These are phyloP conservation scores for Aegilops speltoides DNA, from an alignment of 176 grass and related monocot genomes.

Conservation along the genomic window DNA sequence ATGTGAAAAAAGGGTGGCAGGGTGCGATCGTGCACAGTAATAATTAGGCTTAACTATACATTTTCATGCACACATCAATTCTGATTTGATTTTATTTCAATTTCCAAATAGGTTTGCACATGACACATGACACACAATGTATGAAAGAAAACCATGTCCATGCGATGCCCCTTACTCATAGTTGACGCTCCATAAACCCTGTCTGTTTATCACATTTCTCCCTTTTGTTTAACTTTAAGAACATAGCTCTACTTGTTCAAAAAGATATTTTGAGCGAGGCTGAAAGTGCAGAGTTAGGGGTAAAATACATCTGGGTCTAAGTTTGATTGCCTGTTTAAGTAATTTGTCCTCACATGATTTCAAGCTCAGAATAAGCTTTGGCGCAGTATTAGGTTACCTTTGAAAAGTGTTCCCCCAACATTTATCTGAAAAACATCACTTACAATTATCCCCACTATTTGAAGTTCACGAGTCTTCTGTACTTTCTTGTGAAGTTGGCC, in stretches of 20 bases:
- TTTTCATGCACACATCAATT: not conserved
- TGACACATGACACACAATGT: too few relatives aligned
- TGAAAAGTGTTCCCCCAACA: not conserved
- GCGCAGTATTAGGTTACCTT: not conserved
- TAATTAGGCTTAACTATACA: not conserved
- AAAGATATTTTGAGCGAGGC: not conserved
- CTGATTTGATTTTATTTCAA: not conserved
- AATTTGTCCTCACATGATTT: not conserved
- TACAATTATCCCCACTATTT: not conserved
- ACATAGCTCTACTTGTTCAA: too few relatives aligned
- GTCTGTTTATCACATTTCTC: not conserved
- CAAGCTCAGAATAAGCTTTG: not conserved
- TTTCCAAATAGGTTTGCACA: not conserved
- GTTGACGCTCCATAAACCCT: not conserved
- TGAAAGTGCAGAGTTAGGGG: not conserved
- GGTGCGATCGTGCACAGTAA: not conserved
- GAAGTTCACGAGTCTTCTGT: constrained; percentile 5
- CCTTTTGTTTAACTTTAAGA: not conserved
- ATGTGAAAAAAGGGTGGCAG: not conserved
- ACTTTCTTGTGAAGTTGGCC: not conserved
- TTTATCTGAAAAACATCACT: not conserved
- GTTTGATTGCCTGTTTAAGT: not conserved
- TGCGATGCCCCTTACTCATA: not conserved
- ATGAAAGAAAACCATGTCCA: not conserved
- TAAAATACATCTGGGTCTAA: not conserved